phyloP scores from a whole-genome alignment of 148 eudicot species.

The Rhododendron williamsianum region DNA sequence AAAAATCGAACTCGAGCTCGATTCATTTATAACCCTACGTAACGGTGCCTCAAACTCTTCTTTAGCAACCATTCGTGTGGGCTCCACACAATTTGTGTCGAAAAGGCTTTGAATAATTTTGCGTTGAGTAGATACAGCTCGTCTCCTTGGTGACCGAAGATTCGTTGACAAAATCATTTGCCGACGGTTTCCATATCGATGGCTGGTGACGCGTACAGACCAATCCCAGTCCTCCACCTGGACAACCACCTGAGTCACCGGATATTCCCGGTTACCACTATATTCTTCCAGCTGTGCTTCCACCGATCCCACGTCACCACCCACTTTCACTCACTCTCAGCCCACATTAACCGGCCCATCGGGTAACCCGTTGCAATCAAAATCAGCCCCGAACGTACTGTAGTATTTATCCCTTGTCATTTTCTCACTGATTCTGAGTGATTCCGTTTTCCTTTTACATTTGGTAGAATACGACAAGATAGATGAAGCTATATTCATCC shows the following conservation, averaged over 20 bases:
- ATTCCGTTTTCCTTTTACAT: not conserved
- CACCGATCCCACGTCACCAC: not conserved
- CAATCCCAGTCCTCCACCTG: not conserved
- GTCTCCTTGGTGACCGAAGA: no score
- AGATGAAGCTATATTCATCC: not conserved
- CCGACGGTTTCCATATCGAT: not conserved
- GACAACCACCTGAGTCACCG: not conserved
- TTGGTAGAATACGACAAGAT: not conserved
- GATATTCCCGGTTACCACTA: not conserved
- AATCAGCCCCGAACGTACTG: not conserved
- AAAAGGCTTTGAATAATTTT: no score
- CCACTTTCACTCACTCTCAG: not conserved
- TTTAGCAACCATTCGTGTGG: no score
- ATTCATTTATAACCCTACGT: no score
- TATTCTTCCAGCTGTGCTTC: not conserved
- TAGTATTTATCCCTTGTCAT: not conserved
- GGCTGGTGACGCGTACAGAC: not conserved
- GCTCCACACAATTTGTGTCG: no score
- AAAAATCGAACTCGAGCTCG: no score
- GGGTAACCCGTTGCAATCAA: not conserved
- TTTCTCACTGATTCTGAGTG: not conserved
- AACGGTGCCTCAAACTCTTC: no score
- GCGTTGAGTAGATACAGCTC: no score
- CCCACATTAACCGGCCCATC: not conserved
- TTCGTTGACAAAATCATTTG: not conserved